phyloP scores from a whole-genome alignment of 495 filamentous ascomycete species.

The Chlorociboria aeruginascens region DNA sequence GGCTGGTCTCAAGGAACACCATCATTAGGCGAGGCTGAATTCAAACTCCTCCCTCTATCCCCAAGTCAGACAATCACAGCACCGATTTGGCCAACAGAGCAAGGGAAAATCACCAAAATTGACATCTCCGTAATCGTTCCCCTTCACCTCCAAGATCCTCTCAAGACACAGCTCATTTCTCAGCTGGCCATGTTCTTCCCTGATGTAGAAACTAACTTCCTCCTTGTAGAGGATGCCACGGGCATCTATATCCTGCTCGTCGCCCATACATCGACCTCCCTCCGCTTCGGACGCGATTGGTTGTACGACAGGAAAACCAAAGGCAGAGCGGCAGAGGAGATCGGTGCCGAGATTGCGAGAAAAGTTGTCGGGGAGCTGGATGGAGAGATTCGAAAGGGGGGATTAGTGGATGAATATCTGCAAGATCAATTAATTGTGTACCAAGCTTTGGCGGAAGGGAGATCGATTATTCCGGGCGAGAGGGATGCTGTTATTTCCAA shows the following conservation, averaged over 20 bases:
- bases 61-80: constrained; percentile 31
- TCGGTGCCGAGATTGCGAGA: constrained; percentile 28
- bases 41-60: constrained; percentile 43
- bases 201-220: constrained; percentile 35
- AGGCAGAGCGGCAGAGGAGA: constrained; percentile 13
- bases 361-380: constrained; percentile 46
- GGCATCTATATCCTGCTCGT: constrained; percentile 64
- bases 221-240: constrained; percentile 45
- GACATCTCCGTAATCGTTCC: constrained; percentile 48
- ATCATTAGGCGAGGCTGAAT: constrained; percentile 45
- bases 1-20: constrained; percentile 55
- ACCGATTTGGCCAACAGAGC: constrained; percentile 27
- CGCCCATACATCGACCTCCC: constrained; percentile 47
- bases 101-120: constrained; percentile 39
- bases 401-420: constrained; percentile 56
- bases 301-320: constrained; percentile 39
- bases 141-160: constrained; percentile 26
- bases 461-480: constrained; percentile 23
- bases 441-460: constrained; percentile 56
- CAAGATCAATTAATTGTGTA: constrained; percentile 77
- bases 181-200: constrained; percentile 29
- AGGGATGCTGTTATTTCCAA: constrained; percentile 15
- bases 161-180: constrained; percentile 26
- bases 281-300: constrained; percentile 56
- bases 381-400: constrained; percentile 40